Evolutionary conservation across 495 filamentous ascomycete species (phyloP).

Genomic region (Hapsidospora chrysogenum): DNA sequence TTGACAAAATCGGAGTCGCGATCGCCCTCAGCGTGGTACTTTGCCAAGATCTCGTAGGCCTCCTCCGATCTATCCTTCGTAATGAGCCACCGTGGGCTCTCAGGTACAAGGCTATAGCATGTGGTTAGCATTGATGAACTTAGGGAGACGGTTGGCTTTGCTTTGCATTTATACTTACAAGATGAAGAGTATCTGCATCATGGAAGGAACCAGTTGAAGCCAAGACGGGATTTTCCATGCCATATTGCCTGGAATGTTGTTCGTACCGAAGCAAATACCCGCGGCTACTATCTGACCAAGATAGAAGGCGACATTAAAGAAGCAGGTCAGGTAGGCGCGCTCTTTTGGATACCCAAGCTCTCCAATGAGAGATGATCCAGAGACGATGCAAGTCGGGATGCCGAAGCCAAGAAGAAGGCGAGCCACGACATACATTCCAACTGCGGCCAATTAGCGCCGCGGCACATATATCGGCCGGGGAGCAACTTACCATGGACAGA

Average conservation of each 20-base stretch:
- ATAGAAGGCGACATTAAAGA: slow-evolving; percentile 53
- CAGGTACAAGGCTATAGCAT: slow-evolving; percentile 33
- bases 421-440: slow-evolving; percentile 46
- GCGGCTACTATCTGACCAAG: slow-evolving; percentile 47
- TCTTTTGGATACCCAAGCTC: slow-evolving; percentile 54
- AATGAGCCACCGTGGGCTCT: slow-evolving; percentile 38
- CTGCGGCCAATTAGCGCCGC: slow-evolving; percentile 5
- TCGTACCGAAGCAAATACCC: slow-evolving; percentile 41
- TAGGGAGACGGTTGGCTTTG: background rate
- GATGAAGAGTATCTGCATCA: slow-evolving; percentile 39
- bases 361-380: slow-evolving; percentile 45
- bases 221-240: slow-evolving; percentile 50
- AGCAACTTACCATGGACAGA: slow-evolving; percentile 17
- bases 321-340: slow-evolving; percentile 44
- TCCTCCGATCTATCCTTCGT: slow-evolving; percentile 33
- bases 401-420: slow-evolving; percentile 50
- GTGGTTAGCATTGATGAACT: slow-evolving; percentile 7
- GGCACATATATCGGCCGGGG: background rate
- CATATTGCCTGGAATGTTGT: slow-evolving; percentile 37
- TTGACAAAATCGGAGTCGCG: slow-evolving; percentile 28
- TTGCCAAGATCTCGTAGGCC: slow-evolving; percentile 31
- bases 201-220: slow-evolving; percentile 35
- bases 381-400: slow-evolving; percentile 47
- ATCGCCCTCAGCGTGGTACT: slow-evolving; percentile 42
- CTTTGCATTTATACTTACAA: slow-evolving; percentile 10